Conservation (phyloP, 1,139 yeast genomes). For the Magnusiomyces suaveolens region DNA sequence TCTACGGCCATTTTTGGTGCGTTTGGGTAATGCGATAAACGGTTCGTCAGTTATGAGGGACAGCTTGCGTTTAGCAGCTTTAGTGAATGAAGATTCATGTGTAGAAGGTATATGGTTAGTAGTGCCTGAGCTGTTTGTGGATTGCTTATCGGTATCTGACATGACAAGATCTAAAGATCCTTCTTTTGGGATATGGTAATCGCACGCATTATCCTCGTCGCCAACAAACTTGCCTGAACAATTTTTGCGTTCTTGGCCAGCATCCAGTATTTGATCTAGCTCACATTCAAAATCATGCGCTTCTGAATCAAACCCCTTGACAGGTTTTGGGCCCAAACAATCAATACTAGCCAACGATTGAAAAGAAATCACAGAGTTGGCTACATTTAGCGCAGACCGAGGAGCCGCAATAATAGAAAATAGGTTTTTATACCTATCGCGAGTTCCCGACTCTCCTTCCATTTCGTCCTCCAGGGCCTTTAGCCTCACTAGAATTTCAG, state of each 20-base stretch:
- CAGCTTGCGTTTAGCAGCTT: neutral
- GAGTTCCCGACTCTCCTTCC: neutral
- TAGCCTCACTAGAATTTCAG: neutral
- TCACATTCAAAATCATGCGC: neutral
- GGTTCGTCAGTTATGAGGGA: neutral
- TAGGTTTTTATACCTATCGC: neutral
- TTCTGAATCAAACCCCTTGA: neutral
- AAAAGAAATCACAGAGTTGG: neutral
- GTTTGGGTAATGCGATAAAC: neutral
- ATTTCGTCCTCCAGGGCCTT: neutral
- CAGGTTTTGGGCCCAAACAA: neutral
- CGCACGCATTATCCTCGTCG: neutral
- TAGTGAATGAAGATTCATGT: neutral
- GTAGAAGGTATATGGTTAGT: neutral
- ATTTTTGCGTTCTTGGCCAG: neutral
- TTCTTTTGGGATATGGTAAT: neutral
- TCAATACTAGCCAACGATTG: neutral
- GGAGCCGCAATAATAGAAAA: neutral
- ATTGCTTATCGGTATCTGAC: neutral
- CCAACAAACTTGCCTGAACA: neutral
- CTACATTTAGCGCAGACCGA: neutral
- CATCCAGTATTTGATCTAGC: neutral
- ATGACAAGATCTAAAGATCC: neutral
- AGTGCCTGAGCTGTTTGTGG: neutral
- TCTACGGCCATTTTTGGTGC: neutral